Percentiles rank a stretch among this genome's conserved stretches.
These are phyloP conservation scores for Collariella sp. DNA, from an alignment of 495 filamentous ascomycete genomes.

Conservation along the genomic window DNA sequence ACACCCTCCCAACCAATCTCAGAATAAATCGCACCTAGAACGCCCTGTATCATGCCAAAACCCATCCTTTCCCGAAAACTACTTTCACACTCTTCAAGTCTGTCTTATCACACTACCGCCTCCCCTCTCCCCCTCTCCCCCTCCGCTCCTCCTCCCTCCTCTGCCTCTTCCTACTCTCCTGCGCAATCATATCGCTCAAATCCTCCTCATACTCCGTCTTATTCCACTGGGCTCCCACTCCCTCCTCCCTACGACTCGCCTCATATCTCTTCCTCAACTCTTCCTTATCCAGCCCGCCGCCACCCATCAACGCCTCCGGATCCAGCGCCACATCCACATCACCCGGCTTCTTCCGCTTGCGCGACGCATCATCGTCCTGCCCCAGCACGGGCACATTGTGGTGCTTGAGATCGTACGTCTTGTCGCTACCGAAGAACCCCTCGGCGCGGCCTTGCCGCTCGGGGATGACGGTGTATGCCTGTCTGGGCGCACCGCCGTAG, in stretches of 20 bases:
- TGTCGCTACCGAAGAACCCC: constrained; percentile 93
- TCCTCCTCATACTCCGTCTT: constrained; percentile 68
- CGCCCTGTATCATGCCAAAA: constrained; percentile 4
- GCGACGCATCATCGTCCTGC: constrained; percentile 54
- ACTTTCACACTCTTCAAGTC: no score
- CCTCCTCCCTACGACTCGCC: constrained; percentile 61
- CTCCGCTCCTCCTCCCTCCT: constrained; percentile 76
- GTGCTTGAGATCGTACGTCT: constrained; percentile 68
- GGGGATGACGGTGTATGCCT: constrained; percentile 81
- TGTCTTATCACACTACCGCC: neutral
- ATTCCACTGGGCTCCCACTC: constrained; percentile 53
- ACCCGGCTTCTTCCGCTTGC: constrained; percentile 89
- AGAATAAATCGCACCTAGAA: no score
- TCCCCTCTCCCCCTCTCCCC: constrained; percentile 28
- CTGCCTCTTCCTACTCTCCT: constrained; percentile 80
- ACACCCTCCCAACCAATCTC: no score
- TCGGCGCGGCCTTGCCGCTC: constrained; percentile 75
- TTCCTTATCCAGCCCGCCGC: constrained; percentile 62
- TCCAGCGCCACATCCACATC: constrained; percentile 91
- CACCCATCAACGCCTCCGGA: constrained; percentile 59
- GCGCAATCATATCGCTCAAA: constrained; percentile 92
- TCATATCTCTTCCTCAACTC: constrained; percentile 59
- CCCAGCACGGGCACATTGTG: constrained; percentile 55
- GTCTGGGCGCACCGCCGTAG: constrained; percentile 47
- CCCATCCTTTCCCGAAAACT: constrained; percentile 24